phyloP scores from a whole-genome alignment of 1,139 yeast genomes.

The Blastobotrys capitulatus region DNA sequence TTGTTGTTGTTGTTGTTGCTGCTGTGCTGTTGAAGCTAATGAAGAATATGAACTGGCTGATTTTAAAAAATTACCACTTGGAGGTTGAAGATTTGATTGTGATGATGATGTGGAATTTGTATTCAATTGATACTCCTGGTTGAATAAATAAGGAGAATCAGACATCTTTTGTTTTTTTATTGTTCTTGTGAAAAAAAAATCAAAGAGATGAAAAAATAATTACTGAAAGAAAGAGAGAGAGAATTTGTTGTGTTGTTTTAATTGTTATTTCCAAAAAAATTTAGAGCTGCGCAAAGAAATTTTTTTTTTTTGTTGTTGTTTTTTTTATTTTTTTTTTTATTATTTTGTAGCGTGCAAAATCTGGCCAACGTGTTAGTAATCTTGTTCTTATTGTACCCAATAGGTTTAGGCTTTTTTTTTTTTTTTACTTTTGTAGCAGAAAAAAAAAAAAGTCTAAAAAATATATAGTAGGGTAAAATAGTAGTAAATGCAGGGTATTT shows the following conservation, averaged over 20 bases:
- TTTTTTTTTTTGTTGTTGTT: neutral
- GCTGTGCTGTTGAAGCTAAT: neutral
- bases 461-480: too few relatives aligned
- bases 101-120: slow-evolving; percentile 1
- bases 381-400: neutral
- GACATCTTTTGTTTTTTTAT: neutral
- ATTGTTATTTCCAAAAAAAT: neutral
- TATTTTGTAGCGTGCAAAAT: neutral
- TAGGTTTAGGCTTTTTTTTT: neutral
- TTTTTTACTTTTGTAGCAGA: neutral
- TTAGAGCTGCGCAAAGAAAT: neutral
- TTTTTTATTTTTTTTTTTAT: neutral
- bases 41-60: slow-evolving; percentile 9
- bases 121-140: slow-evolving; percentile 4
- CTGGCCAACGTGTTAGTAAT: neutral
- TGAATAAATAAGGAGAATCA: slow-evolving; percentile 9
- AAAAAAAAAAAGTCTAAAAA: neutral
- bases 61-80: slow-evolving; percentile 4
- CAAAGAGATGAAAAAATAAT: neutral
- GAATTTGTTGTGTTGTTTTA: neutral
- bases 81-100: neutral
- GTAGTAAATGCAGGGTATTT: too few relatives aligned
- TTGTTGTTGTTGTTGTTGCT: neutral
- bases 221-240: too few relatives aligned
- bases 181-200: neutral